Percentiles rank a stretch among this genome's conserved stretches.
These are phyloP conservation scores for Penicillium parvum DNA, from an alignment of 495 filamentous ascomycete genomes.

Conservation along the genomic window DNA sequence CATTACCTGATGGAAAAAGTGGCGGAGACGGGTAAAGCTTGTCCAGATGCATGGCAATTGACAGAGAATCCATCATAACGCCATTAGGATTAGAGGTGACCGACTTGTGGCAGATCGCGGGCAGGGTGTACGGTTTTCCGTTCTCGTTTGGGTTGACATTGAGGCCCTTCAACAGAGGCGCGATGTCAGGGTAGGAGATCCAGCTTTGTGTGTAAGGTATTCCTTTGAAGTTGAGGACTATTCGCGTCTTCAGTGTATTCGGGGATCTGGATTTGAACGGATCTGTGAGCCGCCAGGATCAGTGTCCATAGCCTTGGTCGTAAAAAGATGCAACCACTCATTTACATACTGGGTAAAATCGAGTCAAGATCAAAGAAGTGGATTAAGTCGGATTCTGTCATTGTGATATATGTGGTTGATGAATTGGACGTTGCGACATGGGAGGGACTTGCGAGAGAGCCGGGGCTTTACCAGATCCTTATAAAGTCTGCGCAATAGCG, in stretches of 20 bases:
- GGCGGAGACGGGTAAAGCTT: conserved; percentile 24
- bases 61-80: conserved; percentile 30
- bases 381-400: conserved; percentile 12
- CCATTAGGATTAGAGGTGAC: conserved; percentile 18
- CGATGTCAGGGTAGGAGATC: conserved; percentile 36
- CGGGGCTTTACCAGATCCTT: no score
- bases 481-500: no score
- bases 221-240: conserved; percentile 34
- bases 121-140: conserved; percentile 27
- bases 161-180: conserved; percentile 18
- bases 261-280: conserved; percentile 31
- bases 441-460: no score
- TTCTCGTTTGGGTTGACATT: conserved; percentile 17
- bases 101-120: conserved; percentile 29
- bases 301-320: neutral
- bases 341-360: conserved; percentile 21
- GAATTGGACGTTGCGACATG: no score
- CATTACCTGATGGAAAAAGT: conserved; percentile 28
- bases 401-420: neutral
- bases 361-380: conserved; percentile 36
- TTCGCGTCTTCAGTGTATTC: conserved; percentile 31
- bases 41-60: conserved; percentile 33
- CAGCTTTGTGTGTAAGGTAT: conserved; percentile 35
- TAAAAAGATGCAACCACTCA: neutral
- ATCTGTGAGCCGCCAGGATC: conserved; percentile 13